Conservation (phyloP, 257 asterid genomes). For the Gentiana dahurica region DNA sequence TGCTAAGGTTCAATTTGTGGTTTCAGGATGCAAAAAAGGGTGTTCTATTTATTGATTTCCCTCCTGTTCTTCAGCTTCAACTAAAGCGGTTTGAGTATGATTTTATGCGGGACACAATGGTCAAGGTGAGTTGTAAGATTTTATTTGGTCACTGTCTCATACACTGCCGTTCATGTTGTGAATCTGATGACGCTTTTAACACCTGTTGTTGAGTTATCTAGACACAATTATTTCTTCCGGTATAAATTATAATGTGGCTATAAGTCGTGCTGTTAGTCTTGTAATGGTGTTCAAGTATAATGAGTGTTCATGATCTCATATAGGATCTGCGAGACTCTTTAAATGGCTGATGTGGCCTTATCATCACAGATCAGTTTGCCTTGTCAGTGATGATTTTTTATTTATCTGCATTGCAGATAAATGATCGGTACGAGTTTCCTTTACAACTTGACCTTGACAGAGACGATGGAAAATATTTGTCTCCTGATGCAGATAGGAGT, state of each 20-base stretch:
- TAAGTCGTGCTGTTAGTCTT: neutral
- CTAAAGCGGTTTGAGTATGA: constrained; percentile 95
- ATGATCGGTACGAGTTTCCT: constrained; percentile 95
- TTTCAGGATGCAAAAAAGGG: constrained; percentile 95
- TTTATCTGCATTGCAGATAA: constrained; percentile 42
- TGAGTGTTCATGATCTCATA: too few species aligned
- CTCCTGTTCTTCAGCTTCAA: constrained; percentile 99
- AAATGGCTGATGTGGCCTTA: too few species aligned
- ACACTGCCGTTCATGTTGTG: too few species aligned
- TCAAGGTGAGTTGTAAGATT: constrained; percentile 54
- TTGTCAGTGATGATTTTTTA: neutral
- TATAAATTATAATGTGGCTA: too few species aligned
- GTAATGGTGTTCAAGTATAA: neutral
- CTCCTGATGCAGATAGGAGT: constrained; percentile 92
- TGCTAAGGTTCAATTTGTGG: neutral
- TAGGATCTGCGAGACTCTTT: too few species aligned
- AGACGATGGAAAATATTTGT: constrained; percentile 83
- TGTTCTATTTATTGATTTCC: constrained; percentile 87
- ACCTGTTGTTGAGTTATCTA: too few species aligned
- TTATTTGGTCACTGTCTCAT: neutral
- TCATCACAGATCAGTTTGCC: too few species aligned
- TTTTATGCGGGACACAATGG: constrained; percentile 89
- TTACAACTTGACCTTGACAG: constrained; percentile 93
- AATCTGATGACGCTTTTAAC: too few species aligned
- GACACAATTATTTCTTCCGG: too few species aligned